Evolutionary conservation across 2,329 filamentous ascomycete species (phyloP).

Genomic region (Monosporascus sp.): DNA sequence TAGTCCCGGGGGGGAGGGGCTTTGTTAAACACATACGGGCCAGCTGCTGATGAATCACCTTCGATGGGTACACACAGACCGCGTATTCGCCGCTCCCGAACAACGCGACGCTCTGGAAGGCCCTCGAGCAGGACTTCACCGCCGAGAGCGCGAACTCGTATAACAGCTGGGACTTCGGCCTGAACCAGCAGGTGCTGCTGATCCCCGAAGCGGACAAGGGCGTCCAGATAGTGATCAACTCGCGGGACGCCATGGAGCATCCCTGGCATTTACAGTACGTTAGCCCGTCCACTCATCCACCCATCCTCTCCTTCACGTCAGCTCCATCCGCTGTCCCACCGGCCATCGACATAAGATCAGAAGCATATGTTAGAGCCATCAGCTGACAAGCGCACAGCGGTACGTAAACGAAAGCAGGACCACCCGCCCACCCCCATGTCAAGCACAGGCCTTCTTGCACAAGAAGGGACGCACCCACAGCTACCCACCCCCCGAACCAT

Average conservation of each 20-base stretch:
- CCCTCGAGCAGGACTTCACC: constrained; percentile 23
- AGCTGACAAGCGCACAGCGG: too few relatives aligned
- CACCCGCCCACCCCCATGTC: too few relatives aligned
- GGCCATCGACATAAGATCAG: too few relatives aligned
- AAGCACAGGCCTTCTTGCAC: too few relatives aligned
- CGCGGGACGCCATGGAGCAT: constrained; percentile 33
- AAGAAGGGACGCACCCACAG: too few relatives aligned
- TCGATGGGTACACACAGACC: constrained; percentile 17
- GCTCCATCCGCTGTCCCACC: neutral
- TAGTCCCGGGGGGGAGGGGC: too few relatives aligned
- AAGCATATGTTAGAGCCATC: too few relatives aligned
- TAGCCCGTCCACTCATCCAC: neutral
- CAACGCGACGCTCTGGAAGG: constrained; percentile 31
- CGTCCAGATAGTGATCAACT: constrained; percentile 33
- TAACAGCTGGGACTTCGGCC: constrained; percentile 30
- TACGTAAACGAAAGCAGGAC: too few relatives aligned
- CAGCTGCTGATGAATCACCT: too few relatives aligned
- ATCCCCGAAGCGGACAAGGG: constrained; percentile 25
- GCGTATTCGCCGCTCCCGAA: constrained; percentile 24
- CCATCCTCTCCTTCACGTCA: neutral
- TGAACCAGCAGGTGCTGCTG: constrained; percentile 32
- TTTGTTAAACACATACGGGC: too few relatives aligned
- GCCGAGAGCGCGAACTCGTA: constrained; percentile 24
- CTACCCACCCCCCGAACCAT: too few relatives aligned
- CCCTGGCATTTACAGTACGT: constrained; percentile 34